Conservation (phyloP, 169 alveolate species). For the Plasmodium inui region DNA sequence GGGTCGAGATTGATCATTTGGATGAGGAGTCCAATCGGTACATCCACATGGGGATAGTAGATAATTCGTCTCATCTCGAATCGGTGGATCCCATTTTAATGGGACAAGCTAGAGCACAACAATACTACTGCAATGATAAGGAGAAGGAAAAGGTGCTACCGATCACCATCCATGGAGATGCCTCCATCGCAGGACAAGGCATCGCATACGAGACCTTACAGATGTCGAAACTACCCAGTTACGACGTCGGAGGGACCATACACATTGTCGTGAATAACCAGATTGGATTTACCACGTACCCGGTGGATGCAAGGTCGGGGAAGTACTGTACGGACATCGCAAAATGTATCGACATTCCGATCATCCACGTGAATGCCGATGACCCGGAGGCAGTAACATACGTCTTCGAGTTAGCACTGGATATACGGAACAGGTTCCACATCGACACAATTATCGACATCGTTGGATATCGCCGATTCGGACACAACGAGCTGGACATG, state of each 20-base stretch:
- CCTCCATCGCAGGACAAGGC: slow-evolving; percentile 97
- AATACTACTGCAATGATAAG: slow-evolving; percentile 85
- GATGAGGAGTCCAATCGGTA: slow-evolving; percentile 84
- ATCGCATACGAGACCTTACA: slow-evolving; percentile 94
- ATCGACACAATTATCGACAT: slow-evolving; percentile 93
- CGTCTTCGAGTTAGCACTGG: slow-evolving; percentile 92
- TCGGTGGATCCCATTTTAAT: slow-evolving; percentile 93
- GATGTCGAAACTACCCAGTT: slow-evolving; percentile 91
- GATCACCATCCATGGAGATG: slow-evolving; percentile 95
- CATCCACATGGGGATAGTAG: slow-evolving; percentile 86
- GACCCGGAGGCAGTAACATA: slow-evolving; percentile 93
- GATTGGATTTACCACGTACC: slow-evolving; percentile 96
- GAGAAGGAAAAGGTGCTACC: slow-evolving; percentile 86
- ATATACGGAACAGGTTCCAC: slow-evolving; percentile 90
- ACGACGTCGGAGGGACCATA: slow-evolving; percentile 93
- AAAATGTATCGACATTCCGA: slow-evolving; percentile 93
- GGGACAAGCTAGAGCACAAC: slow-evolving; percentile 94
- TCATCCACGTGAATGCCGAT: slow-evolving; percentile 95
- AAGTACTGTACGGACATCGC: slow-evolving; percentile 93
- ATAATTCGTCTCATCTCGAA: slow-evolving; percentile 96
- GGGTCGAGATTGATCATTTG: slow-evolving; percentile 84
- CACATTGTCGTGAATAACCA: slow-evolving; percentile 94
- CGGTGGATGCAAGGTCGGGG: slow-evolving; percentile 92
- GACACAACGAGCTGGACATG: slow-evolving; percentile 96
- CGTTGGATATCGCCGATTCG: slow-evolving; percentile 93